Percentiles rank a stretch among this genome's conserved stretches.
phyloP scores from a whole-genome alignment of 225 moss, liverwort and hornwort genomes.

The Straminergon stramineum region DNA sequence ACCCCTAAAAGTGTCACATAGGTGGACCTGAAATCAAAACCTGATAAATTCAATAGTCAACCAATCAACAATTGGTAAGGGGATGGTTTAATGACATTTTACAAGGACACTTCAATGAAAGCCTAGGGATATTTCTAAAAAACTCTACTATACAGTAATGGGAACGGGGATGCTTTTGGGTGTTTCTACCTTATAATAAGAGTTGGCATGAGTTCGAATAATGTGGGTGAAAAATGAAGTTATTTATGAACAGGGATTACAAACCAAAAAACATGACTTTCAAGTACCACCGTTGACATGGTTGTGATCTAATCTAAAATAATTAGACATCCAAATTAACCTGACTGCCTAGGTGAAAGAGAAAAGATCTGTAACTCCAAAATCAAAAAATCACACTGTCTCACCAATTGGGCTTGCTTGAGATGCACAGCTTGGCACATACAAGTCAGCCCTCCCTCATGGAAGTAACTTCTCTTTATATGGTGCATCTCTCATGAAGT shows the following conservation, averaged over 20 bases:
- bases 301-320: not conserved
- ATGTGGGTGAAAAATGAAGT: not conserved
- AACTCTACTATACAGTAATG: no score
- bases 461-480: conserved; percentile 13
- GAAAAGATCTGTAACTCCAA: not conserved
- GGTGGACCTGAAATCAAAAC: no score
- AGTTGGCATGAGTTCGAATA: not conserved
- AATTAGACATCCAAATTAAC: not conserved
- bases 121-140: no score
- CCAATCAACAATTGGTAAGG: no score
- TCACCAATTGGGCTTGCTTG: not conserved
- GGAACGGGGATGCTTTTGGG: no score
- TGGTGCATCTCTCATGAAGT: conserved; percentile 26
- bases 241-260: not conserved
- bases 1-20: no score
- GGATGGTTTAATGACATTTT: no score
- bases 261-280: not conserved
- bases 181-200: no score
- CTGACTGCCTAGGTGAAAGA: not conserved
- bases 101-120: no score
- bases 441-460: not conserved
- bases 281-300: not conserved
- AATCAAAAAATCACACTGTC: not conserved
- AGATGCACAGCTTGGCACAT: not conserved
- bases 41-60: no score